Percentiles rank a stretch among this genome's conserved stretches.
Evolutionary conservation across 371 early-diverging fungal species (phyloP).

Genomic region (Fennellomyces sp.): DNA sequence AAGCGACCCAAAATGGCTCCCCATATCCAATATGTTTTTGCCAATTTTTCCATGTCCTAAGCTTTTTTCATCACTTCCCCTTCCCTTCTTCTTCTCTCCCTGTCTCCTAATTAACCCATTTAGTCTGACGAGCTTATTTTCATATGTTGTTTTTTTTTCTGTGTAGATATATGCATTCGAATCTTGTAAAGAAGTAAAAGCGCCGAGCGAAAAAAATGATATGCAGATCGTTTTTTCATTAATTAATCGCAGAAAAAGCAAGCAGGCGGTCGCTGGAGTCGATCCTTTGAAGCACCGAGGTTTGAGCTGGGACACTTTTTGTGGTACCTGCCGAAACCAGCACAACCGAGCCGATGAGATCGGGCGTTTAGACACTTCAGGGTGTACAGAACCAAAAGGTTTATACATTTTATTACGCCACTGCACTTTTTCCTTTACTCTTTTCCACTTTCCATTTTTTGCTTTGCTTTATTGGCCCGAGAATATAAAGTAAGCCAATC

Average conservation of each 20-base stretch:
- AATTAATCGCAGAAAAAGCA: too few species aligned
- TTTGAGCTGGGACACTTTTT: neutral
- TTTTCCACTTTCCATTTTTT: neutral
- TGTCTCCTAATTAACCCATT: neutral
- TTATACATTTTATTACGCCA: constrained; percentile 1
- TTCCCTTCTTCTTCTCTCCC: neutral
- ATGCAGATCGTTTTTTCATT: neutral
- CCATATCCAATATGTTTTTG: constrained; percentile 21
- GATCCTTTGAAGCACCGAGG: neutral
- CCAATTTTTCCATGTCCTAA: constrained; percentile 7
- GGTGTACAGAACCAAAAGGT: constrained; percentile 3
- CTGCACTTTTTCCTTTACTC: constrained; percentile 4
- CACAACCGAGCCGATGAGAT: constrained; percentile 3
- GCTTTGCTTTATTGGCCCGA: neutral
- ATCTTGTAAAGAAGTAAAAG: too few species aligned
- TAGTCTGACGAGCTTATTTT: neutral
- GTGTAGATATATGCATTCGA: neutral
- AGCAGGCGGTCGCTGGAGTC: too few species aligned
- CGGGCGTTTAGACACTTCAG: constrained; percentile 5
- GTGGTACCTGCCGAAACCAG: constrained; percentile 6
- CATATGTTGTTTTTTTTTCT: neutral
- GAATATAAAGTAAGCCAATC: neutral
- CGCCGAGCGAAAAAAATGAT: too few species aligned
- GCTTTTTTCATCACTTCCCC: neutral
- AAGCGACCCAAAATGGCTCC: constrained; percentile 40